These are phyloP conservation scores for Chloropicon primus DNA, from an alignment of 139 green algal genomes.

Conservation along the genomic window DNA sequence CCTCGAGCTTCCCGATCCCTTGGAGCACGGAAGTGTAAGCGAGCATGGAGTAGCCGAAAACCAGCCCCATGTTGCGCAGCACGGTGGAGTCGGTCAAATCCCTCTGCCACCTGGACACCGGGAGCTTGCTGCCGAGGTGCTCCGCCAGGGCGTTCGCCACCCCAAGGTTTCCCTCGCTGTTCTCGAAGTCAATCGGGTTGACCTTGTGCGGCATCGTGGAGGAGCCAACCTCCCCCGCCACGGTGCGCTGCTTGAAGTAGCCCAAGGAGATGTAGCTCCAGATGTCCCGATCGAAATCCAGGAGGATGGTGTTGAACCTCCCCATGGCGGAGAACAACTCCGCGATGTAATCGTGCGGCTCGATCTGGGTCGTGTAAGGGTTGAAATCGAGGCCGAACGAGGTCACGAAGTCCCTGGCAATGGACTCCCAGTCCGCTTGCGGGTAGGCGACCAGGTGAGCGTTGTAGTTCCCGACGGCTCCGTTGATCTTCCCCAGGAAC, in stretches of 20 bases:
- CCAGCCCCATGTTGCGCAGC: slow-evolving; percentile 88
- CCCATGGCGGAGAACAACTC: slow-evolving; percentile 70
- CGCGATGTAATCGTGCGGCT: slow-evolving; percentile 99
- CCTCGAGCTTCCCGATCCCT: slow-evolving; percentile 83
- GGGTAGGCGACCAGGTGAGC: slow-evolving; percentile 91
- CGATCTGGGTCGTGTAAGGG: slow-evolving; percentile 84
- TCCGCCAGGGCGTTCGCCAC: slow-evolving; percentile 86
- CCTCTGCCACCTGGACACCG: slow-evolving; percentile 76
- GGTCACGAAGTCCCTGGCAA: slow-evolving; percentile 65
- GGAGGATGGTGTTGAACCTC: slow-evolving; percentile 92
- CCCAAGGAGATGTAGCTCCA: slow-evolving; percentile 97
- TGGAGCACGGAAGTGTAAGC: slow-evolving; percentile 70
- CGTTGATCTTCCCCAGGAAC: slow-evolving; percentile 84
- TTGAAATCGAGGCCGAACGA: slow-evolving; percentile 66
- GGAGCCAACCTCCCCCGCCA: slow-evolving; percentile 71
- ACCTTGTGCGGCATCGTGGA: slow-evolving; percentile 98
- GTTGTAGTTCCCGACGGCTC: slow-evolving; percentile 98
- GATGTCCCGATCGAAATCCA: slow-evolving; percentile 94
- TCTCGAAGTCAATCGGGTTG: slow-evolving; percentile 99
- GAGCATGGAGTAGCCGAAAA: slow-evolving; percentile 76
- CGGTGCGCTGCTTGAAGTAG: slow-evolving; percentile 81
- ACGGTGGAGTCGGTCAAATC: slow-evolving; percentile 97
- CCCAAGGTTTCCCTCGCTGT: slow-evolving; percentile 95
- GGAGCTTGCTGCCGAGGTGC: slow-evolving; percentile 90
- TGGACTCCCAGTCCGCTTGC: slow-evolving; percentile 73